A percentile compares a stretch with the other conserved stretches of the same genome.
phyloP scores from a whole-genome alignment of 2,329 filamentous ascomycete species.

The Claviceps humidiphila region DNA sequence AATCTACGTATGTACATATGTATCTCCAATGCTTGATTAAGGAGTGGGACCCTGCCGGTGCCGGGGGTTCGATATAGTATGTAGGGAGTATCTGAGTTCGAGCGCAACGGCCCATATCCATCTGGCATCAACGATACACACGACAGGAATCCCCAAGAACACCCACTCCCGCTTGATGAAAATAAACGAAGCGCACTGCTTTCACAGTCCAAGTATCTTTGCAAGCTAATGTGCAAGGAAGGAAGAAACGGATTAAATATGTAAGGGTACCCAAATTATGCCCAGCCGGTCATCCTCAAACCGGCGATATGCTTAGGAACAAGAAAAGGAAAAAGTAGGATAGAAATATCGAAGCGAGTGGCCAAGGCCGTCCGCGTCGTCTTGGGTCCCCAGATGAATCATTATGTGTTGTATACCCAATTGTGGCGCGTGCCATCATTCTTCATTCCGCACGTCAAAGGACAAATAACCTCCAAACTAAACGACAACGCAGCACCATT shows the following conservation, averaged over 20 bases:
- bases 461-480: not conserved
- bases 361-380: constrained; percentile 15
- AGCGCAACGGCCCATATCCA: too few relatives aligned
- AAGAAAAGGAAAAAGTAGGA: not conserved
- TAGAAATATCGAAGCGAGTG: constrained; percentile 11
- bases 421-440: constrained; percentile 6
- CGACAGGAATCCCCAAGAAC: too few relatives aligned
- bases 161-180: not conserved
- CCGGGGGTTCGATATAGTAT: too few relatives aligned
- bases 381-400: constrained; percentile 7
- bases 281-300: constrained; percentile 1
- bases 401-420: constrained; percentile 9
- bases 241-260: constrained; percentile 2
- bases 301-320: constrained; percentile 5
- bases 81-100: too few relatives aligned
- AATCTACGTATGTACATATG: too few relatives aligned
- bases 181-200: not conserved
- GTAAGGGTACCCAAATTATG: not conserved
- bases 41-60: too few relatives aligned
- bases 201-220: not conserved
- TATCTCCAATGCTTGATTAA: too few relatives aligned
- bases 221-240: not conserved
- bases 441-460: not conserved
- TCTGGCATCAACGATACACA: too few relatives aligned
- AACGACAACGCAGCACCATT: not conserved